These are phyloP conservation scores for Fusarium stilboides DNA, from an alignment of 2,329 filamentous ascomycete species.

Conservation along the genomic window DNA sequence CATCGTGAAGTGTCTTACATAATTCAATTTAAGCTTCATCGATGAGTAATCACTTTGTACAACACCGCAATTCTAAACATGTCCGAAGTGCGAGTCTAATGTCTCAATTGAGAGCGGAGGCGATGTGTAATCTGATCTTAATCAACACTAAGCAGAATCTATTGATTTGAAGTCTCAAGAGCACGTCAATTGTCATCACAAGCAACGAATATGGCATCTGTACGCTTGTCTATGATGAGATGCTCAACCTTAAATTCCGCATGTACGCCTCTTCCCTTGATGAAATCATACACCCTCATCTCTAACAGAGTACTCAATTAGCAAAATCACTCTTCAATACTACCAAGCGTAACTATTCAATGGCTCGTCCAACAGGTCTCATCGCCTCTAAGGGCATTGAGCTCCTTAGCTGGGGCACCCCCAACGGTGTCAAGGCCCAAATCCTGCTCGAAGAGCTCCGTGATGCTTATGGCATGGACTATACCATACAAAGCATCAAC, in stretches of 20 bases:
- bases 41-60: constrained; percentile 31
- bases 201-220: constrained; percentile 6
- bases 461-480: constrained; percentile 73
- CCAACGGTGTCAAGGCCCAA: constrained; percentile 70
- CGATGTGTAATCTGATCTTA: not conserved
- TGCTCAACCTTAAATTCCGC: not conserved
- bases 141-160: not conserved
- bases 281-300: not conserved
- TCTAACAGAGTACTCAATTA: not conserved
- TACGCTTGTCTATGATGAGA: not conserved
- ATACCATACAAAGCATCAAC: constrained; percentile 72
- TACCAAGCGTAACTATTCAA: constrained; percentile 26
- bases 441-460: constrained; percentile 77
- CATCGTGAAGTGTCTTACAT: constrained; percentile 1
- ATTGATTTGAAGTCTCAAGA: not conserved
- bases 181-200: not conserved
- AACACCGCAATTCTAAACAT: not conserved
- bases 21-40: not conserved
- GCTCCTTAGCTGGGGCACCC: constrained; percentile 71
- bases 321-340: not conserved
- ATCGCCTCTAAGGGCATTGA: constrained; percentile 76
- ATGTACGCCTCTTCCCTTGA: not conserved
- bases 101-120: not conserved
- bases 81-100: not conserved
- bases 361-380: constrained; percentile 64